These are phyloP conservation scores for Phlegmacium glaucopus DNA, from an alignment of 768 basidiomycete species.

Conservation along the genomic window DNA sequence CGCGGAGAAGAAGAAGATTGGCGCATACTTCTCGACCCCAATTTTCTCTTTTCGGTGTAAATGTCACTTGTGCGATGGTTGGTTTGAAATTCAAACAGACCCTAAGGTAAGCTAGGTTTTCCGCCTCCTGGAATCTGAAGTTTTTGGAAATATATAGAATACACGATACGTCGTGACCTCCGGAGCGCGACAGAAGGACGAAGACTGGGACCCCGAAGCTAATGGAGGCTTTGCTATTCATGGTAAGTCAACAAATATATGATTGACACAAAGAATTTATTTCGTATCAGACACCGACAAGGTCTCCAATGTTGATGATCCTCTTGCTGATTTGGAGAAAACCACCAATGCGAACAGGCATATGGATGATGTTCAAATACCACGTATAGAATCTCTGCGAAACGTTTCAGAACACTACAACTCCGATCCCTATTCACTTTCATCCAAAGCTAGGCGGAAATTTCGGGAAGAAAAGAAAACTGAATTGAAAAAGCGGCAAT, in stretches of 20 bases:
- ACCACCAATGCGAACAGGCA: constrained; percentile 73
- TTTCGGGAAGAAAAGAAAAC: constrained; percentile 89
- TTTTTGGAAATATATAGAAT: constrained; percentile 50
- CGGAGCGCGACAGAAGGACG: constrained; percentile 92
- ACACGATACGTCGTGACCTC: constrained; percentile 90
- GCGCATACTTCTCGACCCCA: constrained; percentile 90
- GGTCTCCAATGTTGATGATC: constrained; percentile 64
- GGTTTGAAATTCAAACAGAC: constrained; percentile 98
- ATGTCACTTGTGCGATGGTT: constrained; percentile 93
- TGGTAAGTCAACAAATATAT: constrained; percentile 42
- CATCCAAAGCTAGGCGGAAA: constrained; percentile 66
- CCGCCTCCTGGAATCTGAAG: background rate
- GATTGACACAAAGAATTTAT: background rate
- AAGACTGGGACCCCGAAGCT: constrained; percentile 97
- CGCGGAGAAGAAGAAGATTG: constrained; percentile 97
- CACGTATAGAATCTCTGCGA: constrained; percentile 80
- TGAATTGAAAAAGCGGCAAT: constrained; percentile 59
- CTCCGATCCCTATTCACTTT: constrained; percentile 83
- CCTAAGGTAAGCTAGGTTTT: constrained; percentile 64
- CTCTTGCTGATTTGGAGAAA: constrained; percentile 88
- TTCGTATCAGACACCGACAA: constrained; percentile 50
- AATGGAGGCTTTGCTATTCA: constrained; percentile 91
- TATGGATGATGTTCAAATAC: constrained; percentile 69
- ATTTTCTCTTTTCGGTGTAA: constrained; percentile 97
- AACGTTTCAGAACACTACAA: constrained; percentile 74